Percentiles rank a stretch among this genome's conserved stretches.
Conservation (phyloP, 2,329 filamentous ascomycete species). For the Fusarium transvaalense region DNA sequence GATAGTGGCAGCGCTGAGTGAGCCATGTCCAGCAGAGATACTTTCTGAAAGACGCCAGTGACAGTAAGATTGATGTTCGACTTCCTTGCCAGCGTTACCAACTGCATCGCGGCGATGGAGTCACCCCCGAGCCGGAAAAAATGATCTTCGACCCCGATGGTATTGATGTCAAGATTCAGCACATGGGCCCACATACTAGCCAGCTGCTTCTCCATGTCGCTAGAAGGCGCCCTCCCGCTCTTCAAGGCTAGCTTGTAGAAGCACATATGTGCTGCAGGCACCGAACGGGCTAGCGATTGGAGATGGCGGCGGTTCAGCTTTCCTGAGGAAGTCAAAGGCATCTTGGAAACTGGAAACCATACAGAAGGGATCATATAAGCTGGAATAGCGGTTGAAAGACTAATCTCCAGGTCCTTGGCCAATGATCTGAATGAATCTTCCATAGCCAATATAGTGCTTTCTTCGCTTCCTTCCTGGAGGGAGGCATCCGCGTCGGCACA, state of each 20-base stretch:
- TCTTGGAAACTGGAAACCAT: conserved; percentile 56
- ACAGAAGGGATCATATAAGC: conserved; percentile 58
- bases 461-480: not conserved
- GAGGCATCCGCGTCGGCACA: conserved; percentile 17
- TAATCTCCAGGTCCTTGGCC: conserved; percentile 16
- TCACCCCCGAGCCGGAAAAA: conserved; percentile 61
- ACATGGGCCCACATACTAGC: conserved; percentile 35
- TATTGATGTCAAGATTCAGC: not conserved
- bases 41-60: conserved; percentile 57
- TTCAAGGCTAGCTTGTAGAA: conserved; percentile 29
- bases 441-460: conserved; percentile 8
- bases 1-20: conserved; percentile 33
- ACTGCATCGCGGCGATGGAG: conserved; percentile 43
- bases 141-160: conserved; percentile 49
- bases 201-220: conserved; percentile 34
- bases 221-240: conserved; percentile 52
- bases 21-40: conserved; percentile 38
- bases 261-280: conserved; percentile 7
- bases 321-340: conserved; percentile 58
- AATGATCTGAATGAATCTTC: not conserved
- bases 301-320: conserved; percentile 60
- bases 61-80: conserved; percentile 58
- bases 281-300: conserved; percentile 1
- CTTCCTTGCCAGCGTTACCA: conserved; percentile 52
- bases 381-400: conserved; percentile 37